Conservation (phyloP, 108 stramenopile genomes). For the Cyclotella atomus region DNA sequence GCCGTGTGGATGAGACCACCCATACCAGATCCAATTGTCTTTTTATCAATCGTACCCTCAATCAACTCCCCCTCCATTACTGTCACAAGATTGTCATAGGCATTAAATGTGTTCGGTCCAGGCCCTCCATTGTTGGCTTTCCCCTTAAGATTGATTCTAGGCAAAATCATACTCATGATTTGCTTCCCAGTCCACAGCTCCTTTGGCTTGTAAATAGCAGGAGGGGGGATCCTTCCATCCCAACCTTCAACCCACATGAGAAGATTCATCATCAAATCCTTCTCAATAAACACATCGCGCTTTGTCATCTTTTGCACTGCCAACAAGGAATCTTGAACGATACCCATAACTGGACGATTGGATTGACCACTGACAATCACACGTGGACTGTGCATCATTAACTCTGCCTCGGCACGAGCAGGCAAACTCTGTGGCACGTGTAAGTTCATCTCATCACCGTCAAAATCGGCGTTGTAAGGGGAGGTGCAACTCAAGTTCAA, state of each 20-base stretch:
- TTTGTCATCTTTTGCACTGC: conserved; percentile 97
- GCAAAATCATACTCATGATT: conserved; percentile 89
- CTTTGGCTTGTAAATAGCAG: conserved; percentile 94
- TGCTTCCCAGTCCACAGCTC: conserved; percentile 99
- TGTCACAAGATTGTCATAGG: conserved; percentile 88
- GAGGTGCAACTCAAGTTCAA: conserved; percentile 98
- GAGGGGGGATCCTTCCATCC: conserved; percentile 94
- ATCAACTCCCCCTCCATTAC: conserved; percentile 94
- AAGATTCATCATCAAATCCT: conserved; percentile 94
- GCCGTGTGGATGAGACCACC: conserved; percentile 96
- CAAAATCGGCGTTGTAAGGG: conserved; percentile 99
- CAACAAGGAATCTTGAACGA: conserved; percentile 96
- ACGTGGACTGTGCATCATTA: conserved; percentile 96
- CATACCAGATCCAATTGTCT: conserved; percentile 94
- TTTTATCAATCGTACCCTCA: conserved; percentile 97
- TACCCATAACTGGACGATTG: conserved; percentile 99
- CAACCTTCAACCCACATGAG: conserved; percentile 96
- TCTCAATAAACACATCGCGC: conserved; percentile 92
- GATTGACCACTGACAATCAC: conserved; percentile 97
- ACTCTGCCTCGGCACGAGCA: conserved; percentile 95
- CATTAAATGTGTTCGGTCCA: conserved; percentile 90
- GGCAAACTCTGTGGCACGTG: conserved; percentile 97
- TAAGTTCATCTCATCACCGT: conserved; percentile 99
- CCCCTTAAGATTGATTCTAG: conserved; percentile 90
- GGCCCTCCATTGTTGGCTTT: conserved; percentile 79